Evolutionary conservation across 345 rosid species (phyloP), one percentile per base, ranked within the genome.

Genomic region (Eucalyptus albens): DNA sequence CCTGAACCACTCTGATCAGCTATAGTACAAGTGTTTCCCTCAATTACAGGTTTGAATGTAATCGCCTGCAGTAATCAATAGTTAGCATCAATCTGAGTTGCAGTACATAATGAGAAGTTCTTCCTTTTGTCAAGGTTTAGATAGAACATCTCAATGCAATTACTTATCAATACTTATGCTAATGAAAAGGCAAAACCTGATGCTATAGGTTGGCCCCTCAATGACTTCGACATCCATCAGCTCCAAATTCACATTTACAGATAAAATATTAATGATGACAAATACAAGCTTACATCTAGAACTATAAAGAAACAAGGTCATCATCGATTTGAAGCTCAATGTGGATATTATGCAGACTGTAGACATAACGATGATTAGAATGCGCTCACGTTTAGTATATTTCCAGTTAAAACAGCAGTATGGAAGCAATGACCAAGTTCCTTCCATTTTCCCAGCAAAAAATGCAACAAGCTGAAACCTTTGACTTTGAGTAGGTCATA

Each of bases 1-100:
- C 99, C 98, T 26, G 97, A 97, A 86, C 98, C 98, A 94, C 97
- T 97, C 92, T 97, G 99, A 89, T 96, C 99, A 85, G 97, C 98
- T 93, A 97, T 90, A 45, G 96, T 91, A 92, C 98, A 97, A 91
- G 94, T 94, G 90, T 95, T 96, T 89, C 99, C 97, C 86, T 93
- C 94, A 82, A 92, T 82, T 87, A 95, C 96, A 56, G 97, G 94
- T 87, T 91, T 50, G 94, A 97, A 97, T 90, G 97, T 96, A 95
- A 94, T 91, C 89, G 98, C 99, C 99, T 96, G 96, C 93, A 92
- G 81, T 87, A 47, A 90, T 22, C 81, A 69, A 91, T 72, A 17
- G 44, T 33, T 17, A 72, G 44, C 82, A 72, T 33, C 50, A 86
- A 90, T 26, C 82, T 51, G 82, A 72, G 82, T 9, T 72, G 82